These are phyloP conservation scores for Hypericum androsaemum DNA, from an alignment of 345 rosid genomes.

Conservation along the genomic window DNA sequence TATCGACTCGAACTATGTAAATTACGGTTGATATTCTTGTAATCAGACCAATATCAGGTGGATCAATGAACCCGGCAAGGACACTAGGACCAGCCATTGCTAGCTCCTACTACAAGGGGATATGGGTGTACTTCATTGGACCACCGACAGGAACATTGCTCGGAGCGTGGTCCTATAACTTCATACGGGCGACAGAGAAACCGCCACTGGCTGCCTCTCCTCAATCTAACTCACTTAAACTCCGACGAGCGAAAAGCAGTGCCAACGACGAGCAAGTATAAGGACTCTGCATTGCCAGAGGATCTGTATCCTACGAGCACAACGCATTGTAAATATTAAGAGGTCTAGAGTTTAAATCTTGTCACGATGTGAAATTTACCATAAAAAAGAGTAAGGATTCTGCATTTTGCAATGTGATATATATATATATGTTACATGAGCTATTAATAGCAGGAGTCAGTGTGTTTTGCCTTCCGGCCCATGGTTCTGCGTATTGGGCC, in stretches of 20 bases:
- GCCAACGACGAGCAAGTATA: not conserved
- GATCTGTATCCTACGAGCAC: too few species aligned
- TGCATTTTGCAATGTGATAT: too few species aligned
- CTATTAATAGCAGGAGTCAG: too few species aligned
- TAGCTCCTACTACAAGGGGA: constrained; percentile 32
- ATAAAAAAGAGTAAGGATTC: too few species aligned
- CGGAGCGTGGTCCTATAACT: constrained; percentile 32
- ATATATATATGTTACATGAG: too few species aligned
- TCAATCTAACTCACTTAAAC: constrained; percentile 17
- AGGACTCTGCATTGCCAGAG: too few species aligned
- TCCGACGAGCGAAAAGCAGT: constrained; percentile 13
- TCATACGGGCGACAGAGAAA: constrained; percentile 21
- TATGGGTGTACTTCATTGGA: constrained; percentile 45
- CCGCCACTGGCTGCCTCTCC: constrained; percentile 21
- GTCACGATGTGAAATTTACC: too few species aligned
- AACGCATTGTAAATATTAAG: too few species aligned
- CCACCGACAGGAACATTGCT: constrained; percentile 34
- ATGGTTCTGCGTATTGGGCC: too few species aligned
- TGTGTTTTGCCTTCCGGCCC: too few species aligned
- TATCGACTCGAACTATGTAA: not conserved
- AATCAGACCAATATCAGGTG: constrained; percentile 41
- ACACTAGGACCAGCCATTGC: constrained; percentile 44
- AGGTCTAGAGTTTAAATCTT: too few species aligned
- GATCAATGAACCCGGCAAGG: constrained; percentile 59
- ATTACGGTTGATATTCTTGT: not conserved